Evolutionary conservation across 148 eudicot species (phyloP).

Genomic region (Dysphania ambrosioides): DNA sequence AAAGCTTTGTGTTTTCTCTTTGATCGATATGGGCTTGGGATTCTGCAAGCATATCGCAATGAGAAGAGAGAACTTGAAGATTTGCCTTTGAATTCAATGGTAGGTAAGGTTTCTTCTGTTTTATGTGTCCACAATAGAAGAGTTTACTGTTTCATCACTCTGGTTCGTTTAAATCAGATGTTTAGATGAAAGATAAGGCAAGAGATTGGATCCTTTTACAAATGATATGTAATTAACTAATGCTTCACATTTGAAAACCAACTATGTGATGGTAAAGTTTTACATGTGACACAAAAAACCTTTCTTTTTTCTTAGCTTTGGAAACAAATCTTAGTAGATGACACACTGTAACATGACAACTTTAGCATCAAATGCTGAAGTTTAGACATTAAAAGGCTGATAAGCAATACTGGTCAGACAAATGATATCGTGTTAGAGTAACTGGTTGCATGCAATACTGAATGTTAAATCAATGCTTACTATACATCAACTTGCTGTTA

Average conservation of each 20-base stretch:
- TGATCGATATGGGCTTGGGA: slow-evolving; percentile 57
- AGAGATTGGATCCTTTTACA: too few relatives aligned
- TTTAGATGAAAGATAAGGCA: too few relatives aligned
- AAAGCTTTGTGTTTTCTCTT: slow-evolving; percentile 55
- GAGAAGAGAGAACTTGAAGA: slow-evolving; percentile 52
- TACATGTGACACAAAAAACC: too few relatives aligned
- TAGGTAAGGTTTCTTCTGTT: slow-evolving; percentile 61
- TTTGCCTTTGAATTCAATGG: slow-evolving; percentile 81
- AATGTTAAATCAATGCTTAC: slow-evolving; percentile 7
- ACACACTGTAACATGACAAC: neutral
- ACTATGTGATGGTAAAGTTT: too few relatives aligned
- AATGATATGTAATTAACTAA: too few relatives aligned
- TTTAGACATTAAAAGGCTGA: neutral
- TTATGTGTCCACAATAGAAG: neutral
- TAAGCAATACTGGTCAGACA: neutral
- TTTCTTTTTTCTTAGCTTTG: too few relatives aligned
- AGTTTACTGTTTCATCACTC: too few relatives aligned
- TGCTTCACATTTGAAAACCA: too few relatives aligned
- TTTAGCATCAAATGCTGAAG: neutral
- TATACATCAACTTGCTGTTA: slow-evolving; percentile 5
- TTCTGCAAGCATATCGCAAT: slow-evolving; percentile 61
- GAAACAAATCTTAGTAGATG: neutral
- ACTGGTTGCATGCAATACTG: neutral
- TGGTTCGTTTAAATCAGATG: neutral
- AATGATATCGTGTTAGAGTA: neutral